Base-by-base conservation (phyloP, 2,329 filamentous ascomycete species). In the Plenodomus tracheiphilus region DNA sequence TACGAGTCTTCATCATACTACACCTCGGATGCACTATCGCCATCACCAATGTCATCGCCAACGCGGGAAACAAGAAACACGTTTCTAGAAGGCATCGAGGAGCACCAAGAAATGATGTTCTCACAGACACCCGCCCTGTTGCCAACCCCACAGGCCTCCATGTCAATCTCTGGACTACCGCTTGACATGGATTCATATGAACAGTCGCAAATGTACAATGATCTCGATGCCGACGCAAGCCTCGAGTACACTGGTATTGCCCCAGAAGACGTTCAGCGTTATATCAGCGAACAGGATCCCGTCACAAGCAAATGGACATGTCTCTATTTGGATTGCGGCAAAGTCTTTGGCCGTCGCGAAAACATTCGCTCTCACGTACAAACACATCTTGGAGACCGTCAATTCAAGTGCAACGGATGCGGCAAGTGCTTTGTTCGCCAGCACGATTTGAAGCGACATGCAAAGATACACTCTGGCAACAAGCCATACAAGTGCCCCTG, bases 311-410 rank as follows among this genome's bases (percentile, higher is more conserved):
- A 77, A 32, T 80, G 76, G 72, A 76, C 71, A 10, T 80, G 78
- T 61, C 66, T 79, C 15, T 80, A 72, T 61, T 78, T 90, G 8
- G 86, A 85, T 21, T 99, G 94, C 73, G 83, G 86, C 61, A 96
- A 96, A 73, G 84, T 86, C 44, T 97, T 99, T 69, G 93, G 92
- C n/a, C 85, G 94, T 61, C 96, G 97, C 72, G 94, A 99, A 73
- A 97, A 99, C 75, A 97, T 97, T 78, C 96, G 96, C 71, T 96
- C 92, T 0, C 94, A 99, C 71, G 90, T 99, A 13, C 94, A 99
- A 75, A 99, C 94, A 3, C 94, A 99, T 74, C 86, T 99, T 56
- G 94, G 95, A 64, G 94, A 99, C 72, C 84, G 94, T 40, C 94
- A 97, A 70, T 99, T 91, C 76, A 87, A 90, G 72, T 99, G 94